Evolutionary conservation across 108 stramenopile species (phyloP), one percentile per base, ranked within the genome.

Genomic region (Nitzschia sp.): DNA sequence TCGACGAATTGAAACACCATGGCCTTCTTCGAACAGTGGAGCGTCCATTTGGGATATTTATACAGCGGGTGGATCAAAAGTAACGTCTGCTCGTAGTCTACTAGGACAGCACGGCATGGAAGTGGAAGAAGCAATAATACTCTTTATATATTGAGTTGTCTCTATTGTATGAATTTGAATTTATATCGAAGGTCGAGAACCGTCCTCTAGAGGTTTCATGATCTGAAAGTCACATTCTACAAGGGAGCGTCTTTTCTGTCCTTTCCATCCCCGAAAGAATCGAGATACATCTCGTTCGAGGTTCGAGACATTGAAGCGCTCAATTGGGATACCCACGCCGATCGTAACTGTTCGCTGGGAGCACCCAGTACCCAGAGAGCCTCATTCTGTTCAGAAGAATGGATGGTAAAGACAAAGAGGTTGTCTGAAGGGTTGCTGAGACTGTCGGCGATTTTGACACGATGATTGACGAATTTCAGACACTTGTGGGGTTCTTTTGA

Each of bases 1-100:
- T 74, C 32, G 36, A 74, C 34, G 65, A 74, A 41, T 38, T 74
- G 8, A 19, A 48, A 15, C 38, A 58, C 15, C 30, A 30, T 17
- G 73, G 64, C 31, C 34, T 33, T 5, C 32, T 66, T n/a, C 44
- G 44, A 1, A 53, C 66, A 15, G 45, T 74, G 6, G 31, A 74
- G 19, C 64, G 73, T 3, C 73, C 73, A 36, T 74, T 74, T 60
- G 73, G 73, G 27, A 66, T 36, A 26, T 74, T 74, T 66, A 48
- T 74, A 22, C 64, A 66, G 22, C 28, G 64, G 58, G 59, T 62
- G 38, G 13, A 13, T 41, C 33, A 56, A 68, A n/a, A n/a, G n/a
- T n/a, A n/a, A n/a, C n/a, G n/a, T n/a, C n/a, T n/a, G n/a, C n/a
- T n/a, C n/a, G n/a, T n/a, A n/a, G n/a, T n/a, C n/a, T n/a, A n/a